These are phyloP conservation scores for Inga laurina DNA, from an alignment of 306 rosid genomes.

Conservation along the genomic window DNA sequence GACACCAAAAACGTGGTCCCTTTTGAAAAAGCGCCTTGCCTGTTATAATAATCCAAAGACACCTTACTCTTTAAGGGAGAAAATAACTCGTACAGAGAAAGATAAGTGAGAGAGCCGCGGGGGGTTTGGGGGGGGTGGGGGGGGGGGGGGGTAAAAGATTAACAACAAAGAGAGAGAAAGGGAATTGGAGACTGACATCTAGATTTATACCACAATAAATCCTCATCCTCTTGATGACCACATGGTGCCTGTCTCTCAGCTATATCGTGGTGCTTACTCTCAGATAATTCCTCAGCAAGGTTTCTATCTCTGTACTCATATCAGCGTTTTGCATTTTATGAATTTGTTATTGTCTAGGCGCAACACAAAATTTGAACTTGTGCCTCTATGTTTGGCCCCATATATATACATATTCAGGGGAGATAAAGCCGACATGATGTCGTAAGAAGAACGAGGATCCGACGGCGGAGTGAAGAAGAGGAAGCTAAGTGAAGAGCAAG, in stretches of 20 bases:
- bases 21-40: too few relatives aligned
- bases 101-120: too few relatives aligned
- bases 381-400: background rate
- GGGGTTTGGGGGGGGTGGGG: too few relatives aligned
- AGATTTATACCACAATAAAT: constrained; percentile 30
- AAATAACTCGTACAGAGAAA: too few relatives aligned
- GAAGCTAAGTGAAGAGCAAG: constrained; percentile 76
- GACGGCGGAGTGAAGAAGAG: constrained; percentile 57
- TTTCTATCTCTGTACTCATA: constrained; percentile 22
- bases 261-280: constrained; percentile 55
- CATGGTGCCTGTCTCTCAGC: constrained; percentile 55
- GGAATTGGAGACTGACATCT: background rate
- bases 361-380: background rate
- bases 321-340: background rate
- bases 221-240: constrained; percentile 48
- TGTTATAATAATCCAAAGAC: too few relatives aligned
- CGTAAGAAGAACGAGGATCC: constrained; percentile 61
- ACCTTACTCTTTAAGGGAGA: too few relatives aligned
- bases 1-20: too few relatives aligned
- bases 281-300: constrained; percentile 69
- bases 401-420: constrained; percentile 32
- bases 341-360: background rate
- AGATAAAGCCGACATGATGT: constrained; percentile 58
- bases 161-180: background rate
- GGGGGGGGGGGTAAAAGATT: too few relatives aligned